These are phyloP conservation scores for Coemansia umbellata DNA, from an alignment of 192 early-diverging fungal species.

Conservation along the genomic window DNA sequence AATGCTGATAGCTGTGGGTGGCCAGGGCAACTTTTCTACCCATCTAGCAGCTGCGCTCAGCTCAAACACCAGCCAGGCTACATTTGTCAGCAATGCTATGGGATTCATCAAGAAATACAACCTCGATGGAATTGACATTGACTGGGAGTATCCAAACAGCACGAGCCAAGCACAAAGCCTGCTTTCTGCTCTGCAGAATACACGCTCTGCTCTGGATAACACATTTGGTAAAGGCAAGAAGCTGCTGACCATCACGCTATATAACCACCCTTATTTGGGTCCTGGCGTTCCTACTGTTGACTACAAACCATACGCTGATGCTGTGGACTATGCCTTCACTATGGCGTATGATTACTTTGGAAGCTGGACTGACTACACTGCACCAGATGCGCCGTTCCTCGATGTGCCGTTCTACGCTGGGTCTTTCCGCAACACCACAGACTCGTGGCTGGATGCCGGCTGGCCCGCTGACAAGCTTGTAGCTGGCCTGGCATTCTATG, in stretches of 20 bases:
- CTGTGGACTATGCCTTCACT: slow-evolving; percentile 63
- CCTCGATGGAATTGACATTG: slow-evolving; percentile 74
- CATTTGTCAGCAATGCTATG: slow-evolving; percentile 56
- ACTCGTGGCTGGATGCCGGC: slow-evolving; percentile 57
- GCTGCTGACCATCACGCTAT: slow-evolving; percentile 64
- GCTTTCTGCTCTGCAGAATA: slow-evolving; percentile 55
- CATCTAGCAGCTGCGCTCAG: slow-evolving; percentile 58
- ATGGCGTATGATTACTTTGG: slow-evolving; percentile 74
- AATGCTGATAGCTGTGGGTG: slow-evolving; percentile 68
- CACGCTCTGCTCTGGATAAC: slow-evolving; percentile 53
- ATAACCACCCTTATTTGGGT: slow-evolving; percentile 61
- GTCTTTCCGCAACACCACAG: slow-evolving; percentile 53
- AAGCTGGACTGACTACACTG: slow-evolving; percentile 59
- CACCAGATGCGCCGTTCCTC: slow-evolving; percentile 46
- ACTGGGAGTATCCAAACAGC: slow-evolving; percentile 68
- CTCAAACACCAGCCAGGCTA: slow-evolving; percentile 49
- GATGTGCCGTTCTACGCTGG: slow-evolving; percentile 42
- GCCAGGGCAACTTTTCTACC: slow-evolving; percentile 64
- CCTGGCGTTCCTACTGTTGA: slow-evolving; percentile 54
- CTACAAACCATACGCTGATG: slow-evolving; percentile 57
- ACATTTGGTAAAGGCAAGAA: slow-evolving; percentile 53
- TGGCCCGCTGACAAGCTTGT: slow-evolving; percentile 62
- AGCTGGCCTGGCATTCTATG: slow-evolving; percentile 66
- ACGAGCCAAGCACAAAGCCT: slow-evolving; percentile 59
- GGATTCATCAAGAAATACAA: slow-evolving; percentile 53